phyloP scores from a whole-genome alignment of 495 filamentous ascomycete species.

The Hypoxylon crocopeplum region DNA sequence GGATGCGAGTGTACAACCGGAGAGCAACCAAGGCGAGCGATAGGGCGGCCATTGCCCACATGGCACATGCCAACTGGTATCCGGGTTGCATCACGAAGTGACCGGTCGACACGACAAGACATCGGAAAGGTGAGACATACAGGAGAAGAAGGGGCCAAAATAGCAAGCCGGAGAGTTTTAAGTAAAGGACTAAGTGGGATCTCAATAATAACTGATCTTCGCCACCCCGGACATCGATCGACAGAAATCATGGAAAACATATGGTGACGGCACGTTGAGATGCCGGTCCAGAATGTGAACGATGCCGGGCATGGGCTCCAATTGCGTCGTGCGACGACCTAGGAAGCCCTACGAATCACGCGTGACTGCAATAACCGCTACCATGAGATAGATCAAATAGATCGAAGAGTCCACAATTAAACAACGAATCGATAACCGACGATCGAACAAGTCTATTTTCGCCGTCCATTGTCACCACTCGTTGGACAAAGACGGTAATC shows the following conservation, averaged over 20 bases:
- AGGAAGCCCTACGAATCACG: not conserved
- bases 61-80: constrained; percentile 41
- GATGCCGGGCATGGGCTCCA: constrained; percentile 13
- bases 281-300: constrained; percentile 27
- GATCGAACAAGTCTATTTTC: constrained; percentile 6
- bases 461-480: not conserved
- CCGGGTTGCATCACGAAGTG: constrained; percentile 34
- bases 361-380: constrained; percentile 19
- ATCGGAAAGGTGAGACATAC: constrained; percentile 19
- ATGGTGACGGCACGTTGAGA: constrained; percentile 11
- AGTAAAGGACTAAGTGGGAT: constrained; percentile 1
- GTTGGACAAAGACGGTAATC: not conserved
- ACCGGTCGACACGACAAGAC: constrained; percentile 1
- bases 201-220: not conserved
- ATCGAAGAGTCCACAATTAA: constrained; percentile 1
- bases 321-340: constrained; percentile 11
- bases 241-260: constrained; percentile 1
- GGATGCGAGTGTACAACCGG: constrained; percentile 46
- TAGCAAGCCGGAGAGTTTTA: constrained; percentile 9
- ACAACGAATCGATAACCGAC: constrained; percentile 13
- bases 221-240: constrained; percentile 12
- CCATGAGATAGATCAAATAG: constrained; percentile 9
- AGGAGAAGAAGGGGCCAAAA: not conserved
- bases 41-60: constrained; percentile 47
- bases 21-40: constrained; percentile 42